Conservation (phyloP, 1,284 basidiomycete species). For the Ganoderma meredithae region DNA sequence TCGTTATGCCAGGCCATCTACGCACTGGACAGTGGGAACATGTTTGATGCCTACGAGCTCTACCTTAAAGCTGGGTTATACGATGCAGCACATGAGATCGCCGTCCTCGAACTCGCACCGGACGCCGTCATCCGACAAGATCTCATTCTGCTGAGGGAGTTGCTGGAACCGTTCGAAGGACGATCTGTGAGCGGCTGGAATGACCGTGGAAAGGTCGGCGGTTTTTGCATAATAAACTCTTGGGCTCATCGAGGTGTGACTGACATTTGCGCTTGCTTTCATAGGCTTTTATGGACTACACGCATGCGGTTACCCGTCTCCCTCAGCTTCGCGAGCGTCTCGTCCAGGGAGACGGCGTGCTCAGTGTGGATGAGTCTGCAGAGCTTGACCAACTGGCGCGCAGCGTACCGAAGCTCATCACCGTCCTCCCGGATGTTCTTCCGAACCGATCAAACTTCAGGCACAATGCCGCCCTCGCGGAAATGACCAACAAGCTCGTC, state of each 20-base stretch:
- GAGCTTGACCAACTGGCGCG: constrained; percentile 70
- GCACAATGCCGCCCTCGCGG: constrained; percentile 73
- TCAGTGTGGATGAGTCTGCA: constrained; percentile 54
- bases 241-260: not conserved
- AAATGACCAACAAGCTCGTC: constrained; percentile 75
- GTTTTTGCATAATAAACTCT: not conserved
- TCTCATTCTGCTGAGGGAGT: constrained; percentile 70
- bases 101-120: constrained; percentile 85
- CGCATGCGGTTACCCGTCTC: constrained; percentile 65
- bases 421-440: constrained; percentile 74
- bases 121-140: constrained; percentile 90
- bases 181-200: constrained; percentile 78
- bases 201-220: constrained; percentile 75
- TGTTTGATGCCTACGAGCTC: constrained; percentile 82
- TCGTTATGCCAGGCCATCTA: constrained; percentile 63
- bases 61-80: constrained; percentile 78
- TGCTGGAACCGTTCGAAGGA: constrained; percentile 77
- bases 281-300: constrained; percentile 77
- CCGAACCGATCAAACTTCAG: constrained; percentile 61
- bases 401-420: constrained; percentile 71
- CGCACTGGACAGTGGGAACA: constrained; percentile 66
- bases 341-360: constrained; percentile 49
- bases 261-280: constrained; percentile 16
- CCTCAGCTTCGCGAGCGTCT: constrained; percentile 62
- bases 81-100: constrained; percentile 83